These are phyloP conservation scores for Calonectria naviculata DNA, from an alignment of 2,329 filamentous ascomycete genomes.

Conservation along the genomic window DNA sequence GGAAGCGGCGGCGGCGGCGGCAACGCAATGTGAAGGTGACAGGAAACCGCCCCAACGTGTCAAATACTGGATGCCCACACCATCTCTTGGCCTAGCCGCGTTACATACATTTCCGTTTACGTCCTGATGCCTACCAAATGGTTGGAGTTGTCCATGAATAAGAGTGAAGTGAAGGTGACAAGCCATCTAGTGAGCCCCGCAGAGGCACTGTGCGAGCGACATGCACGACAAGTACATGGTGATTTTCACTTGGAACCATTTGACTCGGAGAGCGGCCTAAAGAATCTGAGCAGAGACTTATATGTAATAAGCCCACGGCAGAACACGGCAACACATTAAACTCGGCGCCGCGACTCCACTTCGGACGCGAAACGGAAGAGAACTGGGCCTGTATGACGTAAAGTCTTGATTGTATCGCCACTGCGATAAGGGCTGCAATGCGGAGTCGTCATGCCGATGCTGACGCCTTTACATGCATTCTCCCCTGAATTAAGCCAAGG, in stretches of 20 bases:
- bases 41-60: background rate
- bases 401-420: background rate
- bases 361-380: constrained; percentile 3
- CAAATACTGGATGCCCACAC: background rate
- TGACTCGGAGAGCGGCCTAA: background rate
- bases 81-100: background rate
- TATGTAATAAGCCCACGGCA: background rate
- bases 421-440: background rate
- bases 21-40: background rate
- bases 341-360: constrained; percentile 4
- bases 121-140: background rate
- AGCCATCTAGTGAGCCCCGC: background rate
- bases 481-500: constrained; percentile 6
- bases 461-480: constrained; percentile 2
- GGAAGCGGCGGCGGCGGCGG: constrained; percentile 16
- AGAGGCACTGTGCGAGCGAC: background rate
- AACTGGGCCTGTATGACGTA: constrained; percentile 7
- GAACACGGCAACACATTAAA: background rate
- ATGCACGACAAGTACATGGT: background rate
- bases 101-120: constrained; percentile 8
- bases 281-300: background rate
- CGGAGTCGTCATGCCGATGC: background rate
- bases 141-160: background rate
- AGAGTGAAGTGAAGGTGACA: background rate
- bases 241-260: background rate